Evolutionary conservation across 1,139 yeast species (phyloP).

Genomic region (Suhomyces coccinellae): DNA sequence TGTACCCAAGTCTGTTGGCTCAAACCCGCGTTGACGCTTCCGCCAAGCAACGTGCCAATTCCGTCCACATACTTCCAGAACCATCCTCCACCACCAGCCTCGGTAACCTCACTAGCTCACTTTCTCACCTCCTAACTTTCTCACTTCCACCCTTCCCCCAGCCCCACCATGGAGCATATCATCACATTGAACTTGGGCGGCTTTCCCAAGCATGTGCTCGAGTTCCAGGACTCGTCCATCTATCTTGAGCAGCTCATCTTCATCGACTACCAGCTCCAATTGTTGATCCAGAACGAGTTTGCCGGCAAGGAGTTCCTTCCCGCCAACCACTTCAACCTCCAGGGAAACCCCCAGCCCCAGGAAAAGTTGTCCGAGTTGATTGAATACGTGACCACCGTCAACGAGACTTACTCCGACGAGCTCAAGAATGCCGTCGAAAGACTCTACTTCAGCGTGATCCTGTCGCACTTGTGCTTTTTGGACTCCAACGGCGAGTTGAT

Average conservation of each 20-base stretch:
- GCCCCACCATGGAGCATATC: slow-evolving; percentile 6
- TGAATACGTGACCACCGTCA: slow-evolving; percentile 30
- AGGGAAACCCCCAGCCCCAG: slow-evolving; percentile 19
- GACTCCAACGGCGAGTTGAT: slow-evolving; percentile 29
- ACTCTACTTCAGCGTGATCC: slow-evolving; percentile 35
- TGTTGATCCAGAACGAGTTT: slow-evolving; percentile 35
- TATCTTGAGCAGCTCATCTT: slow-evolving; percentile 40
- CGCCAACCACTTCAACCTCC: slow-evolving; percentile 18
- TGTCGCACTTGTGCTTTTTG: slow-evolving; percentile 40
- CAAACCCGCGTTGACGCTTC: neutral
- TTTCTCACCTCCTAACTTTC: no score
- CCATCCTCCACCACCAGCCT: no score
- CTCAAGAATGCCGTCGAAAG: slow-evolving; percentile 31
- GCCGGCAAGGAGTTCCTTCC: slow-evolving; percentile 31
- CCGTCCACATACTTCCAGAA: neutral
- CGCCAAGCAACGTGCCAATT: neutral
- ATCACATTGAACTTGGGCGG: slow-evolving; percentile 35
- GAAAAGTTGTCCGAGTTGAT: slow-evolving; percentile 34
- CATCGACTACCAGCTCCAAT: slow-evolving; percentile 43
- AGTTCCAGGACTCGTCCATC: slow-evolving; percentile 37
- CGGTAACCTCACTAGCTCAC: no score
- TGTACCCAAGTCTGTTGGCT: neutral
- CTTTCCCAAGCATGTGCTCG: slow-evolving; percentile 38
- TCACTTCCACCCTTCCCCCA: no score
- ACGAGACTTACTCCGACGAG: slow-evolving; percentile 29